These are phyloP conservation scores for Crataegus laevigata DNA, from an alignment of 306 rosid species.

Conservation along the genomic window DNA sequence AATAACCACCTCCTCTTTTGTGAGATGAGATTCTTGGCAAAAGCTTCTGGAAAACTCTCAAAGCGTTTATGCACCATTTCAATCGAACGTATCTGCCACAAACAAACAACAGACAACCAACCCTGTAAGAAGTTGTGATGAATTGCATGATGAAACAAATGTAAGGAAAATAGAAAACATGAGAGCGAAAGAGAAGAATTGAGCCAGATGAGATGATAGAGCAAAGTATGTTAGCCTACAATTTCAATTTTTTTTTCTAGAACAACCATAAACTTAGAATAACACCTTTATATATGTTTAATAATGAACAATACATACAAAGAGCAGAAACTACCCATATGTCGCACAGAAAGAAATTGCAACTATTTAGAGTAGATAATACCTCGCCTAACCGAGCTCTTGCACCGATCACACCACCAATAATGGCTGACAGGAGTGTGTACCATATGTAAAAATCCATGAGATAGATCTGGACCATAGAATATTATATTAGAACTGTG, in stretches of 20 bases:
- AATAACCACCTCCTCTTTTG: conserved; percentile 46
- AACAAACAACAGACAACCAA: conserved; percentile 18
- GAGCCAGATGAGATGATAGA: background rate
- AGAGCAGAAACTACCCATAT: background rate
- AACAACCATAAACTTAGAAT: background rate
- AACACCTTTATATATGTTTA: background rate
- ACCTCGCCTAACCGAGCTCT: conserved; percentile 97
- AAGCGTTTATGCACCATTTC: conserved; percentile 98
- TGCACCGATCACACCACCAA: conserved; percentile 97
- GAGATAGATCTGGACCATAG: conserved; percentile 73
- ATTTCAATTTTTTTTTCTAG: background rate
- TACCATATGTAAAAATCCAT: conserved; percentile 95
- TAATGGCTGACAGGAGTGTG: conserved; percentile 79
- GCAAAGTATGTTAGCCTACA: background rate
- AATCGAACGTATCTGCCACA: conserved; percentile 82
- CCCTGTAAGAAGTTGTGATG: background rate
- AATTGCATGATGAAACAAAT: background rate
- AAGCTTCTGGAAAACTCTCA: conserved; percentile 92
- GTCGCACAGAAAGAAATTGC: background rate
- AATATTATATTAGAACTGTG: conserved; percentile 19
- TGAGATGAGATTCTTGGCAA: conserved; percentile 65
- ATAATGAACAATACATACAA: background rate
- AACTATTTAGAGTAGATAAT: conserved; percentile 10
- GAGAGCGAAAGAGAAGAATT: background rate
- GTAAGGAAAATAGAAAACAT: background rate